A percentile compares a stretch with the other conserved stretches of the same genome.
These are phyloP conservation scores for Colletotrichum sp. DNA, from an alignment of 2,329 filamentous ascomycete species.

Conservation along the genomic window DNA sequence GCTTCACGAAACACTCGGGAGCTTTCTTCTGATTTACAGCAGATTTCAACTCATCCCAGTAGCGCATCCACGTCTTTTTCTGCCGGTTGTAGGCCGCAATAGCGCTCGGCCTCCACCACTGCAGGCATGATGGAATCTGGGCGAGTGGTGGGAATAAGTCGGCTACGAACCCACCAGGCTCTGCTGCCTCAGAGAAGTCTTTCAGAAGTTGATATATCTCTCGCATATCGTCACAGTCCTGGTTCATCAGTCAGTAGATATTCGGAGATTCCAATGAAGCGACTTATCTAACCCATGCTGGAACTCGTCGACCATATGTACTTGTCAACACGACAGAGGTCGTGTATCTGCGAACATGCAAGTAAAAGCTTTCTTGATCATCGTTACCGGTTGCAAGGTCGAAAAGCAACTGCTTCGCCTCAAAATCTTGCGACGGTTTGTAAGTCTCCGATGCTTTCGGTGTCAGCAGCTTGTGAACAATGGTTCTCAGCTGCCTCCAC, in stretches of 20 bases:
- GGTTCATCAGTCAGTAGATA: background rate
- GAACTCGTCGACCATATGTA: background rate
- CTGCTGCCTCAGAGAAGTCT: background rate
- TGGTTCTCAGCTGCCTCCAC: background rate
- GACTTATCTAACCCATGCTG: background rate
- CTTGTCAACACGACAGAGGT: background rate
- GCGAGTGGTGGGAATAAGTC: background rate
- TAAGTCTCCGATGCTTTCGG: background rate
- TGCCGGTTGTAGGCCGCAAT: background rate
- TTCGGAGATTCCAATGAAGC: background rate
- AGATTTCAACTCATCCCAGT: background rate
- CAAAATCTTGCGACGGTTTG: background rate
- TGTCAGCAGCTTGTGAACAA: background rate
- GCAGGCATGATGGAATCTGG: background rate
- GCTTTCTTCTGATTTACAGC: background rate
- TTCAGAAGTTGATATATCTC: background rate
- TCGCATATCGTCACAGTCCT: background rate
- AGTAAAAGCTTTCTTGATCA: background rate
- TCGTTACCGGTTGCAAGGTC: background rate
- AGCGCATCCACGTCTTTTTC: background rate
- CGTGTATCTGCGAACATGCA: background rate
- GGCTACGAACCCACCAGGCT: background rate
- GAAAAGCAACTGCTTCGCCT: background rate
- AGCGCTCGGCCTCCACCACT: background rate
- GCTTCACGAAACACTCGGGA: background rate